These are phyloP conservation scores for Chloranthus sessilifolius DNA, from an alignment of 164 flowering plant genomes.

Conservation along the genomic window DNA sequence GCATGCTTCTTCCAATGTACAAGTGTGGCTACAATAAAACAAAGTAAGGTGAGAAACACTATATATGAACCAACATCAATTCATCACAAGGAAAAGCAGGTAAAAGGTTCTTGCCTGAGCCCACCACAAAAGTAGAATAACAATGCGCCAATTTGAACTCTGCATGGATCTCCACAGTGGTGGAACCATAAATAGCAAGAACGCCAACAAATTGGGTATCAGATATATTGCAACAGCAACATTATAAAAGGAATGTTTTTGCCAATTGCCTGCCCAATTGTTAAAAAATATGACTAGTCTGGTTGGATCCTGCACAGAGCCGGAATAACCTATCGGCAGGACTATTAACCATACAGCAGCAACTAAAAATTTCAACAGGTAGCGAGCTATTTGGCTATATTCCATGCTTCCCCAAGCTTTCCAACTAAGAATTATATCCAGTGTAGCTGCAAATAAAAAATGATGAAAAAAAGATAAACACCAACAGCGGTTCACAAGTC, in stretches of 20 bases:
- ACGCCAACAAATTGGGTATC: constrained; percentile 76
- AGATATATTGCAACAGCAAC: constrained; percentile 70
- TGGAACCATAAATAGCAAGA: constrained; percentile 70
- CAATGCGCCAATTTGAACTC: constrained; percentile 69
- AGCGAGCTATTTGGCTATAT: constrained; percentile 67
- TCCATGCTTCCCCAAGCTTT: constrained; percentile 89
- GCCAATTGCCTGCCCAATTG: constrained; percentile 61
- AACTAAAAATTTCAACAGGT: constrained; percentile 69
- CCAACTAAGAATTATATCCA: constrained; percentile 82
- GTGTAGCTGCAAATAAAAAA: constrained; percentile 82
- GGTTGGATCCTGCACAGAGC: constrained; percentile 64
- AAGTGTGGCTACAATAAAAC: constrained; percentile 67
- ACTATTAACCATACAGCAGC: constrained; percentile 88
- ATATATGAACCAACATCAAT: too few species aligned
- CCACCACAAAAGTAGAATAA: constrained; percentile 88
- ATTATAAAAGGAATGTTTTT: constrained; percentile 52
- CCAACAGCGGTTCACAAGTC: too few species aligned
- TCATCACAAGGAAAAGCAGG: not conserved
- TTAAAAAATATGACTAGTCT: constrained; percentile 70
- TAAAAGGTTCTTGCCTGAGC: constrained; percentile 82
- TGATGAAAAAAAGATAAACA: too few species aligned
- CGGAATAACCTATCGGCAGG: constrained; percentile 74
- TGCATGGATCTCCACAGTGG: constrained; percentile 69
- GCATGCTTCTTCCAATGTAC: constrained; percentile 96
- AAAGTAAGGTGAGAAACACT: constrained; percentile 6